phyloP scores from a whole-genome alignment of 179 eudicot species.

The Amaranthus tricolor region DNA sequence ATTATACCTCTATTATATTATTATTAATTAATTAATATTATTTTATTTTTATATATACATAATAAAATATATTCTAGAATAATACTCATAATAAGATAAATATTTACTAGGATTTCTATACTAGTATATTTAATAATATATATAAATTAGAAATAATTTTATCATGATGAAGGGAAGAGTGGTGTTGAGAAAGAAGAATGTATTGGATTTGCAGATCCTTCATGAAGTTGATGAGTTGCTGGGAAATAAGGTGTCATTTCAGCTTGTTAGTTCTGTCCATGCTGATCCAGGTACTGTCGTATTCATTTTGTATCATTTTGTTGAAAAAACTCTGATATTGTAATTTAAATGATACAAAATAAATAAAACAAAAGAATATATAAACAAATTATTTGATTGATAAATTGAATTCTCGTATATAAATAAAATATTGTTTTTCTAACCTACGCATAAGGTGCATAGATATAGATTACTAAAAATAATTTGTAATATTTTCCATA shows the following conservation, averaged over 20 bases:
- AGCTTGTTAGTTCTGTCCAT: constrained; percentile 38
- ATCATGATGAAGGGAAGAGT: constrained; percentile 32
- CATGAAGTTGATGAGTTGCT: constrained; percentile 43
- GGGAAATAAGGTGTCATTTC: constrained; percentile 37
- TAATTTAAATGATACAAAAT: no score
- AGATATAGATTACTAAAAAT: no score
- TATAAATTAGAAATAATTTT: neutral
- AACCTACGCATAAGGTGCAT: no score
- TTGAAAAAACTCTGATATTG: no score
- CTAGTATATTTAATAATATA: neutral
- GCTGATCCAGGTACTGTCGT: constrained; percentile 24
- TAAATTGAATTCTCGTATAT: no score
- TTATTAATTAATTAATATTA: neutral
- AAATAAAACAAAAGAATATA: no score
- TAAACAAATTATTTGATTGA: no score
- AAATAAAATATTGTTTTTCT: no score
- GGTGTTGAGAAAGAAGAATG: constrained; percentile 41
- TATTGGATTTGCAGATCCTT: constrained; percentile 33
- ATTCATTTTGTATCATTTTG: no score
- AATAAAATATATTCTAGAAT: no score
- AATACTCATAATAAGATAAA: neutral
- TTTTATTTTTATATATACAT: no score
- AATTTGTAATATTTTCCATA: no score
- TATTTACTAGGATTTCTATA: neutral
- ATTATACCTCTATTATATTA: neutral